Percentiles rank a stretch among this genome's conserved stretches.
phyloP scores from a whole-genome alignment of 2,329 filamentous ascomycete species.

The Ceratocystis albifundus region DNA sequence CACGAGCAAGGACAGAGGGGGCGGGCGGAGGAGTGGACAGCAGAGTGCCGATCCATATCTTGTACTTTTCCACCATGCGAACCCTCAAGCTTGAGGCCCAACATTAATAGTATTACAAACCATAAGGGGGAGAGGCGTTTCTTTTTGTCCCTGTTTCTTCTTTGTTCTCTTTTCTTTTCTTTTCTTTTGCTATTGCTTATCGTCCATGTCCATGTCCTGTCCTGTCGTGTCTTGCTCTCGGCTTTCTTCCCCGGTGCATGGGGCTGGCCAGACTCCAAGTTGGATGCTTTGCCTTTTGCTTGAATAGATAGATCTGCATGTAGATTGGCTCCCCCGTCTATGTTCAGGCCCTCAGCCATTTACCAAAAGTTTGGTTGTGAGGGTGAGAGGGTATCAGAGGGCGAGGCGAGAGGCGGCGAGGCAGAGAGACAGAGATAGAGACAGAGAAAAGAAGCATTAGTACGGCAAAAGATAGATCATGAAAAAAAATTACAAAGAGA shows the following conservation, averaged over 20 bases:
- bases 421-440: neutral
- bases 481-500: too few relatives aligned
- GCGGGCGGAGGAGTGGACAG: too few relatives aligned
- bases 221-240: neutral
- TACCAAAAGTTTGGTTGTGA: too few relatives aligned
- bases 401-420: too few relatives aligned
- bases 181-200: too few relatives aligned
- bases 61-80: neutral
- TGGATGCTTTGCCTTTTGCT: neutral
- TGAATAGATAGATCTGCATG: neutral
- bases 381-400: too few relatives aligned
- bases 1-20: too few relatives aligned
- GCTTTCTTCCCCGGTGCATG: neutral
- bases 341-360: neutral
- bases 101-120: neutral
- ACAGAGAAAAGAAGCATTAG: neutral
- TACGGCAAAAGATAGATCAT: too few relatives aligned
- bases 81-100: neutral
- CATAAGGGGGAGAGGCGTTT: neutral
- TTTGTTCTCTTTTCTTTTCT: neutral
- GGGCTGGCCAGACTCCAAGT: neutral
- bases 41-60: too few relatives aligned
- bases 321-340: slow-evolving; percentile 2
- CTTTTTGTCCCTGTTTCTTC: neutral
- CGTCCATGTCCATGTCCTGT: neutral